Evolutionary conservation across 495 filamentous ascomycete species (phyloP).

Genomic region (Podospora tetraspora): DNA sequence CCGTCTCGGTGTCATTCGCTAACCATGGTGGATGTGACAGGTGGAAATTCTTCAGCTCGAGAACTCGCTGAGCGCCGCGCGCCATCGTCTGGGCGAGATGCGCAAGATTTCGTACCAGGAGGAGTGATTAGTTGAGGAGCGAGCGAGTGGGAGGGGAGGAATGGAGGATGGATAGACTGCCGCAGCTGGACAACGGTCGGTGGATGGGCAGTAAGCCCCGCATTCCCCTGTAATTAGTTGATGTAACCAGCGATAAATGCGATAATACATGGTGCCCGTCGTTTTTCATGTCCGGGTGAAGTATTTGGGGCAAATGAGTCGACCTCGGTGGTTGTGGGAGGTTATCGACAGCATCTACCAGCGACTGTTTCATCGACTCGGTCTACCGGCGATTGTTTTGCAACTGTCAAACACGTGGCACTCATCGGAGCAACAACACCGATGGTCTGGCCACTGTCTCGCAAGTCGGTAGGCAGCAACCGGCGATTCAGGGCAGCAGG

Average conservation of each 20-base stretch:
- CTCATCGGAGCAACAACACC: background rate
- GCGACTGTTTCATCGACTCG: no score
- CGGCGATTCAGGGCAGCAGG: background rate
- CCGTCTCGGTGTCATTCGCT: constrained; percentile 4
- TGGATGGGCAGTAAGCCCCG: background rate
- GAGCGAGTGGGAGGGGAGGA: background rate
- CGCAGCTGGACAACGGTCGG: background rate
- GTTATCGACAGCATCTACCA: background rate
- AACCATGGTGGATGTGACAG: constrained; percentile 41
- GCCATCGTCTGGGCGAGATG: constrained; percentile 91
- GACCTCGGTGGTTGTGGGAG: background rate
- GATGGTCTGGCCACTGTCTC: background rate
- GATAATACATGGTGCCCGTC: background rate
- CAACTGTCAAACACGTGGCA: background rate
- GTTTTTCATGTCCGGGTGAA: background rate
- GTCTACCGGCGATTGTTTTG: background rate
- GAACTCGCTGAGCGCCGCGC: constrained; percentile 73
- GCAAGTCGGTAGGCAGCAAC: background rate
- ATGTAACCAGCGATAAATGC: background rate
- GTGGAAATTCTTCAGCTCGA: constrained; percentile 97
- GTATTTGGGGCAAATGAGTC: background rate
- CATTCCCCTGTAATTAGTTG: background rate
- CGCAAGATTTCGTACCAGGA: constrained; percentile 97
- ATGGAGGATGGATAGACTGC: background rate
- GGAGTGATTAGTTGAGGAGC: constrained; percentile 36